Conservation (phyloP, 768 basidiomycete species). For the Bullera alba region DNA sequence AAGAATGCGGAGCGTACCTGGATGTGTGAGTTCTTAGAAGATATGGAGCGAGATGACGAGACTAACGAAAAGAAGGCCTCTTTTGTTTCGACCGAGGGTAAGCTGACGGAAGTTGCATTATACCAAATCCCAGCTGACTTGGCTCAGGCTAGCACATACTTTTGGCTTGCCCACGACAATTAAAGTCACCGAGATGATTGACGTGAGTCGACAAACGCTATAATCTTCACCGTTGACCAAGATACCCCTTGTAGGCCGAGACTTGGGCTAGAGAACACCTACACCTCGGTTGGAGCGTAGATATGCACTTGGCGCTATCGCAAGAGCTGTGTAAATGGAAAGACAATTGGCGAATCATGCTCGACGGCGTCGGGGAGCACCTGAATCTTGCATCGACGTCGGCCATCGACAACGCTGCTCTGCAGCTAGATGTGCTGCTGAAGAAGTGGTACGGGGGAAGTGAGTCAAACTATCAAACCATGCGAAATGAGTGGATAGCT, state of each 20-base stretch:
- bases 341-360: slow-evolving; percentile 25
- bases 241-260: slow-evolving; percentile 10
- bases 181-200: slow-evolving; percentile 16
- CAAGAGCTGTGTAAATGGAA: slow-evolving; percentile 30
- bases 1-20: slow-evolving; percentile 29
- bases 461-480: slow-evolving; percentile 4
- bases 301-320: slow-evolving; percentile 23
- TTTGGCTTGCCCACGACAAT: slow-evolving; percentile 16
- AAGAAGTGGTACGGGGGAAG: slow-evolving; percentile 15
- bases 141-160: slow-evolving; percentile 5
- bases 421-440: slow-evolving; percentile 17
- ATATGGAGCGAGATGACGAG: not conserved
- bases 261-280: slow-evolving; percentile 23
- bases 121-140: not conserved
- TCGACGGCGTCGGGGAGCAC: slow-evolving; percentile 6
- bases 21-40: slow-evolving; percentile 21
- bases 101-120: not conserved
- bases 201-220: slow-evolving; percentile 9
- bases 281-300: slow-evolving; percentile 15
- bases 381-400: slow-evolving; percentile 11
- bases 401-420: slow-evolving; percentile 13
- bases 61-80: not conserved
- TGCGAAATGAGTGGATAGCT: not conserved
- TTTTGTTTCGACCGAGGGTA: slow-evolving; percentile 28
- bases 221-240: not conserved